phyloP scores from a whole-genome alignment of 495 filamentous ascomycete species.

The Hypoxylon fragiforme region DNA sequence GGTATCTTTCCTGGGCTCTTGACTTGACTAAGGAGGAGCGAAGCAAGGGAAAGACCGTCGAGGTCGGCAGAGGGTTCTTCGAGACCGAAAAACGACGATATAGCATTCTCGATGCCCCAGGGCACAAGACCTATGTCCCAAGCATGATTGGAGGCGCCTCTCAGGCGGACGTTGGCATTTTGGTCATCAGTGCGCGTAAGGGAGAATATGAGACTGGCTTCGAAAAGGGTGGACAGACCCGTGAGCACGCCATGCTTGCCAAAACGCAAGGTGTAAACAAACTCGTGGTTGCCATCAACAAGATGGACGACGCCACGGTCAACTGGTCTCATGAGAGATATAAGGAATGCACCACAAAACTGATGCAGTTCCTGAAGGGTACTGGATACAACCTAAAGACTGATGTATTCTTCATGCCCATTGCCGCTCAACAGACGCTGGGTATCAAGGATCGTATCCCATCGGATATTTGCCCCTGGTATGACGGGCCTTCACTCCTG shows the following conservation, averaged over 20 bases:
- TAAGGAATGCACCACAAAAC: constrained; percentile 88
- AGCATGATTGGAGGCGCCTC: constrained; percentile 97
- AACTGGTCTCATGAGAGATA: constrained; percentile 93
- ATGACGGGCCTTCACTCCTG: constrained; percentile 87
- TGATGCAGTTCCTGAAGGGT: constrained; percentile 81
- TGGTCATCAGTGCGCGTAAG: constrained; percentile 96
- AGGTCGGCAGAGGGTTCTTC: constrained; percentile 95
- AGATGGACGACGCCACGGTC: constrained; percentile 95
- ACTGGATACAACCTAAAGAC: constrained; percentile 91
- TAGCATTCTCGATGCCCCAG: constrained; percentile 93
- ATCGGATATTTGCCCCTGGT: constrained; percentile 76
- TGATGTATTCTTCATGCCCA: constrained; percentile 93
- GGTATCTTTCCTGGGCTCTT: constrained; percentile 97
- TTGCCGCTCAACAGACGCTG: constrained; percentile 81
- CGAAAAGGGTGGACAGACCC: constrained; percentile 95
- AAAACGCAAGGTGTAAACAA: constrained; percentile 99
- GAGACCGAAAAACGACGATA: constrained; percentile 88
- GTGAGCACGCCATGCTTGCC: constrained; percentile 94
- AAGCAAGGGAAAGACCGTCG: constrained; percentile 96
- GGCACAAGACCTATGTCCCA: constrained; percentile 94
- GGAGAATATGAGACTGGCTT: constrained; percentile 99
- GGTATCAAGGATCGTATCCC: constrained; percentile 89
- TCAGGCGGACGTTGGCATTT: constrained; percentile 91
- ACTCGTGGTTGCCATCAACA: constrained; percentile 92
- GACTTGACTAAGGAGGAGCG: constrained; percentile 97